Conservation (phyloP, 2,329 filamentous ascomycete species). For the Stagonosporopsis cucurbitacearum region DNA sequence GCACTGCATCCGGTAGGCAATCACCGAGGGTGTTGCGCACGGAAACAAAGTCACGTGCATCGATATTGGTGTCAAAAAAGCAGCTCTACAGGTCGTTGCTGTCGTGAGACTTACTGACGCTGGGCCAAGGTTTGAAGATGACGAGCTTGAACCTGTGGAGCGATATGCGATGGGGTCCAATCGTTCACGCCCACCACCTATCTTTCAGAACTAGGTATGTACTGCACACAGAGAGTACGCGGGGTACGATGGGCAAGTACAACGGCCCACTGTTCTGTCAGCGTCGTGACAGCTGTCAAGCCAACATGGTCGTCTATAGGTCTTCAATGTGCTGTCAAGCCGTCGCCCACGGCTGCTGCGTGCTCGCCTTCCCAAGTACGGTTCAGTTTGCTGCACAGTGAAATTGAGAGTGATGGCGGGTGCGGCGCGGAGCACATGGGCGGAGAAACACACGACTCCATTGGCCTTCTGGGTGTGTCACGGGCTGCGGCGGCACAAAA, state of each 20-base stretch:
- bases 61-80: neutral
- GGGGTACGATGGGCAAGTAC: slow-evolving; percentile 15
- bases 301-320: neutral
- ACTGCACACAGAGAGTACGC: neutral
- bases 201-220: slow-evolving; percentile 2
- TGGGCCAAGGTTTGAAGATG: too few species aligned
- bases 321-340: slow-evolving; percentile 10
- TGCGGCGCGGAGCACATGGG: slow-evolving; percentile 22
- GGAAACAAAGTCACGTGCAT: slow-evolving; percentile 3
- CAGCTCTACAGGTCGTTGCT: too few species aligned
- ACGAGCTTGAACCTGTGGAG: slow-evolving; percentile 7
- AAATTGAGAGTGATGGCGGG: slow-evolving; percentile 31
- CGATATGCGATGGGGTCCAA: slow-evolving; percentile 1
- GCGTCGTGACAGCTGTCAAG: slow-evolving; percentile 22
- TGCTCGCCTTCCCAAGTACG: slow-evolving; percentile 25
- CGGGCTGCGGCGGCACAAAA: slow-evolving; percentile 26
- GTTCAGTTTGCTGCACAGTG: slow-evolving; percentile 28
- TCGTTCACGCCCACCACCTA: slow-evolving; percentile 6
- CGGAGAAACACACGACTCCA: slow-evolving; percentile 18
- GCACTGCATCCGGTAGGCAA: neutral
- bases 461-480: slow-evolving; percentile 31
- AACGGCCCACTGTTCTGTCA: slow-evolving; percentile 10
- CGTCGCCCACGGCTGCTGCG: slow-evolving; percentile 21
- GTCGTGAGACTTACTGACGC: too few species aligned
- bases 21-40: neutral